Evolutionary conservation across 257 asterid species (phyloP), one percentile per base, ranked within the genome.

Genomic region (Eustoma russellianum): DNA sequence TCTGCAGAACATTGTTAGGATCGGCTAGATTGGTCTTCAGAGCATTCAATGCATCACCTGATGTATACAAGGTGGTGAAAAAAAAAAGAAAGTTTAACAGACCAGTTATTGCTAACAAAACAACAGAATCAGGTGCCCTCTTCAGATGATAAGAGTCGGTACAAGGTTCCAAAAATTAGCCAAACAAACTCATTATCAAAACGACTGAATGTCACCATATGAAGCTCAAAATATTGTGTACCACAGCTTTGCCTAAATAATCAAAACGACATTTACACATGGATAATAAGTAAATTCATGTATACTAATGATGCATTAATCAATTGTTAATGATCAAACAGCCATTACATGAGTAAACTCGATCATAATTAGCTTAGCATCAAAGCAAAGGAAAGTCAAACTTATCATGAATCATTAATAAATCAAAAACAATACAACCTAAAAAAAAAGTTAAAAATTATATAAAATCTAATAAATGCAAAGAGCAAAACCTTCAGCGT

Each of bases 1-100:
- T 92, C 83, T 85, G 95, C 18, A 92, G 85, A 61, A 92, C 99
- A 60, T 67, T 79, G 75, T 79, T 81, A 50, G 99, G 95, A 81
- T 92, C 99, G 11, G 69, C 82, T 74, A 92, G 71, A 67, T 74
- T 88, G 70, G 52, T 83, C 88, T 57, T 81, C 72, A 85, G 68
- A 0, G 91, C 78, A 74, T 67, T 81, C 93, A 92, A 76, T 7
- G 99, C 99, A 79, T 92, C 99, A 45, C 95, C 99, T 92, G 86
- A 59, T 66, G 63, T 56, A 60, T 55, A 66, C 19, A 61, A 63
- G 52, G 19, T 30, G 46, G 52, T 18, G 11, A 38, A 11, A 6
- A 11, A 2, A 38, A 38, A 2, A 3, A 35, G 48, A 64, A 52
- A 33, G 17, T 45, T 24, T 41, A 40, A 9, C 17, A 17, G 34